Conservation (phyloP, 148 eudicot genomes). For the Rhododendron ovatum region DNA sequence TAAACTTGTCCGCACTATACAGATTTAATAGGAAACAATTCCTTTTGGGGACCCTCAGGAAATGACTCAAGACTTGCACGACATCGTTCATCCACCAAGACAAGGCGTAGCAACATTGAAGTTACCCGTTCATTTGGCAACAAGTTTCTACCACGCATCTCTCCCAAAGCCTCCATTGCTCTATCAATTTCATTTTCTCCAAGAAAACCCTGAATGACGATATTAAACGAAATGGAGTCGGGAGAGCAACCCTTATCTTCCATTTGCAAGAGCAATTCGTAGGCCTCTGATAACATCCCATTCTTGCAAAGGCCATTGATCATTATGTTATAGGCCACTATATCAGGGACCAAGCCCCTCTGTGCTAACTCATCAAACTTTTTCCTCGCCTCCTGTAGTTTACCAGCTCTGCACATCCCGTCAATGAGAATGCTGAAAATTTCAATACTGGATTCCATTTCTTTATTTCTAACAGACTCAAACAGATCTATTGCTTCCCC, state of each 20-base stretch:
- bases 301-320: conserved; percentile 32
- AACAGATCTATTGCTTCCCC: conserved; percentile 27
- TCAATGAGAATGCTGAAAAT: conserved; percentile 21
- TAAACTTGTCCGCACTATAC: background rate
- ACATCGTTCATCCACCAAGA: conserved; percentile 6
- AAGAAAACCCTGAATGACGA: conserved; percentile 22
- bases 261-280: conserved; percentile 11
- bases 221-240: conserved; percentile 28
- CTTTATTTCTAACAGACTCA: conserved; percentile 3
- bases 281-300: conserved; percentile 11
- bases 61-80: background rate
- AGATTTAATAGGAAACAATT: background rate
- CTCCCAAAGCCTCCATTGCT: conserved; percentile 4
- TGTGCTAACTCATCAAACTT: conserved; percentile 19
- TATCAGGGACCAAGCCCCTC: conserved; percentile 43
- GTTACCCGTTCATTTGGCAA: conserved; percentile 8
- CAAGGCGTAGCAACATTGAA: conserved; percentile 2
- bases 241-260: conserved; percentile 12
- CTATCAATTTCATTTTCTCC: background rate
- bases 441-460: conserved; percentile 16
- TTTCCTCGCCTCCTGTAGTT: conserved; percentile 22
- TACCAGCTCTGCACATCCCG: conserved; percentile 30
- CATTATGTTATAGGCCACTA: conserved; percentile 7
- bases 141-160: conserved; percentile 3
- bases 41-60: background rate